Evolutionary conservation across 1,284 basidiomycete species (phyloP).

Genomic region (Xerocomus cyaneibrunnescens): DNA sequence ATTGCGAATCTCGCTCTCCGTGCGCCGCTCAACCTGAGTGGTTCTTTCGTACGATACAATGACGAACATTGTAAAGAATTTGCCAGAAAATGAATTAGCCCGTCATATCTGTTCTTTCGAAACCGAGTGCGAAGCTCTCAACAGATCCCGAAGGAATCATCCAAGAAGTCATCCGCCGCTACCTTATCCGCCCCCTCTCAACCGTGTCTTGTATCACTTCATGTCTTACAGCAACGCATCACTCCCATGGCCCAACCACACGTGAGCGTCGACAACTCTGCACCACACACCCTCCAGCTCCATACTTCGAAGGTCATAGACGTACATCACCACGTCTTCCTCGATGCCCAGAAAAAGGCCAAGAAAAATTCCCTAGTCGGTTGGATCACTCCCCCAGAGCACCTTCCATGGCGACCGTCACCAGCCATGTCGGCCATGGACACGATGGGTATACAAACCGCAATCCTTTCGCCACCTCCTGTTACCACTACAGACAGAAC

Average conservation of each 20-base stretch:
- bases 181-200: not conserved
- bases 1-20: conserved; percentile 65
- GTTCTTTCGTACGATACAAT: conserved; percentile 76
- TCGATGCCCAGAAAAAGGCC: conserved; percentile 45
- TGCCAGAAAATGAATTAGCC: conserved; percentile 35
- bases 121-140: conserved; percentile 15
- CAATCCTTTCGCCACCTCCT: conserved; percentile 66
- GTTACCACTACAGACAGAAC: conserved; percentile 46
- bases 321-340: conserved; percentile 72
- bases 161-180: conserved; percentile 8
- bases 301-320: conserved; percentile 48
- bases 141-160: conserved; percentile 13
- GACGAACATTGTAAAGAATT: conserved; percentile 59
- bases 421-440: conserved; percentile 62
- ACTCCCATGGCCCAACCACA: conserved; percentile 16
- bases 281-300: not conserved
- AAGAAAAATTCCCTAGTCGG: conserved; percentile 48
- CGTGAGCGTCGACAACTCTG: not conserved
- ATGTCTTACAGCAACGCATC: not conserved
- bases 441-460: conserved; percentile 49
- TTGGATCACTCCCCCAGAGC: conserved; percentile 59
- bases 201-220: conserved; percentile 2
- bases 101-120: conserved; percentile 14
- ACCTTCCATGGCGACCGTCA: conserved; percentile 63
- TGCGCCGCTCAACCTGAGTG: conserved; percentile 60